phyloP scores from a whole-genome alignment of 2,329 filamentous ascomycete genomes.

The Aulographum hederae region DNA sequence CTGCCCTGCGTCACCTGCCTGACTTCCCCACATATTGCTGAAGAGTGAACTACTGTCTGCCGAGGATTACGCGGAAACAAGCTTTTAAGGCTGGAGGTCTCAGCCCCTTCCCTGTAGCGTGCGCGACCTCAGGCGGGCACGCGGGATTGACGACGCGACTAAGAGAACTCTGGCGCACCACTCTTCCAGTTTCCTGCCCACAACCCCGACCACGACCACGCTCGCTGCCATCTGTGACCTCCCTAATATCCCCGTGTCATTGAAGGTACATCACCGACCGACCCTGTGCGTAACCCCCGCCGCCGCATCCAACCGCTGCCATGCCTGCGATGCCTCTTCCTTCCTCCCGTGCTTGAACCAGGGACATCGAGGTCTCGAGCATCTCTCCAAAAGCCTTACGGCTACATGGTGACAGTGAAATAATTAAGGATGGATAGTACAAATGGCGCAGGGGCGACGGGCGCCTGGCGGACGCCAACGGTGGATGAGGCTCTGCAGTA shows the following conservation, averaged over 20 bases:
- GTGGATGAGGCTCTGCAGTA: constrained; percentile 66
- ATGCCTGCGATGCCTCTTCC: constrained; percentile 68
- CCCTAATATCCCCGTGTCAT: constrained; percentile 48
- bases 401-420: too few relatives aligned
- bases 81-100: too few relatives aligned
- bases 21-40: too few relatives aligned
- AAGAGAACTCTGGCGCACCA: constrained; percentile 69
- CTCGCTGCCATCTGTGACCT: constrained; percentile 45
- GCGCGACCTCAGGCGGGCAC: constrained; percentile 33
- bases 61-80: too few relatives aligned
- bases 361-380: too few relatives aligned
- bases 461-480: constrained; percentile 23
- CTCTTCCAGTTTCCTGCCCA: constrained; percentile 64
- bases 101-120: constrained; percentile 37
- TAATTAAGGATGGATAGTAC: background rate
- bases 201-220: constrained; percentile 86
- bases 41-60: too few relatives aligned
- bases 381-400: too few relatives aligned
- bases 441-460: constrained; percentile 12
- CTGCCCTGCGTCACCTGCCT: too few relatives aligned
- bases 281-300: constrained; percentile 80
- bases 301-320: constrained; percentile 65
- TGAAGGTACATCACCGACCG: too few relatives aligned
- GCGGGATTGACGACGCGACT: constrained; percentile 77
- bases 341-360: too few relatives aligned